Conservation (phyloP, 495 filamentous ascomycete species). For the Pyrenula massariospora region DNA sequence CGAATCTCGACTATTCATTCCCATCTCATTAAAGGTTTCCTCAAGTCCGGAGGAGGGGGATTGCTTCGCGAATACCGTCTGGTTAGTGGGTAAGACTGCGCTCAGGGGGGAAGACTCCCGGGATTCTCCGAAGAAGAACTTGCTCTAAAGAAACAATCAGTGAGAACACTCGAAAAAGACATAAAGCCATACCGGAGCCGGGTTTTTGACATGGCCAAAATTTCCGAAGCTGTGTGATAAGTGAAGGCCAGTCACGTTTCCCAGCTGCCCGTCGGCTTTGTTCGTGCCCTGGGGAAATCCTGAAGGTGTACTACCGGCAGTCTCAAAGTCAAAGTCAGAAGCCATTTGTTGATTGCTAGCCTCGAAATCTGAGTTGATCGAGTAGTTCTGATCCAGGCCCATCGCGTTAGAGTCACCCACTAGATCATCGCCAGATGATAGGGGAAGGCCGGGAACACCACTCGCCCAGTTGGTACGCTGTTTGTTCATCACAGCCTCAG, state of each 20-base stretch:
- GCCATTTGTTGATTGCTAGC: constrained; percentile 52
- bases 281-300: constrained; percentile 18
- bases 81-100: constrained; percentile 23
- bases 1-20: constrained; percentile 26
- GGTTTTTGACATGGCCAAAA: no score
- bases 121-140: constrained; percentile 20
- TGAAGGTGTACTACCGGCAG: constrained; percentile 54
- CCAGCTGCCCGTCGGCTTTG: background rate
- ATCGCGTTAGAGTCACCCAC: constrained; percentile 18
- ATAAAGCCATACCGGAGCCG: no score
- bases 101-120: constrained; percentile 39
- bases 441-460: background rate
- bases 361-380: constrained; percentile 33
- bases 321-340: constrained; percentile 58
- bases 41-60: constrained; percentile 41
- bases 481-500: background rate
- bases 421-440: background rate
- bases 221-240: no score
- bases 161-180: no score
- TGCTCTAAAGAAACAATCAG: constrained; percentile 16
- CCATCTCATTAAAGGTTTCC: constrained; percentile 32
- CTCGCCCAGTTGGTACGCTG: background rate
- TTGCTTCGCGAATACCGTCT: constrained; percentile 35
- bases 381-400: constrained; percentile 18
- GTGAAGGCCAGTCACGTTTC: no score